These are phyloP conservation scores for Cystofilobasidium bisporidii DNA, from an alignment of 768 basidiomycete species.

Conservation along the genomic window DNA sequence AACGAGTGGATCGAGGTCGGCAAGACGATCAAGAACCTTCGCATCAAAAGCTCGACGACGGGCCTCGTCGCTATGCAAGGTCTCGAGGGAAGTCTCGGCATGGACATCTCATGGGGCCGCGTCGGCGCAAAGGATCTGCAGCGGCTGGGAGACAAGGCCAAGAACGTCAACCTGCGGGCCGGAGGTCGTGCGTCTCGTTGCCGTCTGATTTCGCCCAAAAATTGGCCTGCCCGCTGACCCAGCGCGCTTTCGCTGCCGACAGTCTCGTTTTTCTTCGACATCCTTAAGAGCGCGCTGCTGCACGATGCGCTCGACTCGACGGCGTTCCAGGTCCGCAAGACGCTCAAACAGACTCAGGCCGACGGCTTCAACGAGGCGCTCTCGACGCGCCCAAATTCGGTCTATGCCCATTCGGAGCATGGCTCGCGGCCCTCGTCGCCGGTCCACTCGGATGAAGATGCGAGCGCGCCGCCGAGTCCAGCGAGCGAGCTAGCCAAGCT, in stretches of 20 bases:
- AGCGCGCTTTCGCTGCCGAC: background rate
- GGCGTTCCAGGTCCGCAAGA: slow-evolving; percentile 14
- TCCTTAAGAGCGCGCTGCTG: slow-evolving; percentile 15
- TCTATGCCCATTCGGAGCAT: background rate
- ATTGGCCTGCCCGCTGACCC: background rate
- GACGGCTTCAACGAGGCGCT: slow-evolving; percentile 9
- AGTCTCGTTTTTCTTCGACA: slow-evolving; percentile 26
- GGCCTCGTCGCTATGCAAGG: slow-evolving; percentile 10
- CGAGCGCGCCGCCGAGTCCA: slow-evolving; percentile 4
- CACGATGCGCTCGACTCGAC: slow-evolving; percentile 21
- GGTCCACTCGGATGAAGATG: background rate
- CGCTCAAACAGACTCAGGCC: background rate
- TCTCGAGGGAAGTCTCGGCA: slow-evolving; percentile 8
- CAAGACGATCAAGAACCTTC: background rate
- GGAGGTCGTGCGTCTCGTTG: slow-evolving; percentile 8
- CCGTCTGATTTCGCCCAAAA: no score
- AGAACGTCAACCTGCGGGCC: slow-evolving; percentile 9
- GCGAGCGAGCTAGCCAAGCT: background rate
- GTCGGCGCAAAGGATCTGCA: slow-evolving; percentile 12
- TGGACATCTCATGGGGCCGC: slow-evolving; percentile 20
- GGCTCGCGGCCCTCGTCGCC: background rate
- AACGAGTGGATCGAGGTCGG: slow-evolving; percentile 23
- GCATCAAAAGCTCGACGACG: slow-evolving; percentile 12
- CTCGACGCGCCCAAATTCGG: slow-evolving; percentile 21
- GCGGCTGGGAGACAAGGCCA: slow-evolving; percentile 13